Base-by-base conservation (phyloP, 2,329 filamentous ascomycete species). In the Rhynchosporium agropyri region DNA sequence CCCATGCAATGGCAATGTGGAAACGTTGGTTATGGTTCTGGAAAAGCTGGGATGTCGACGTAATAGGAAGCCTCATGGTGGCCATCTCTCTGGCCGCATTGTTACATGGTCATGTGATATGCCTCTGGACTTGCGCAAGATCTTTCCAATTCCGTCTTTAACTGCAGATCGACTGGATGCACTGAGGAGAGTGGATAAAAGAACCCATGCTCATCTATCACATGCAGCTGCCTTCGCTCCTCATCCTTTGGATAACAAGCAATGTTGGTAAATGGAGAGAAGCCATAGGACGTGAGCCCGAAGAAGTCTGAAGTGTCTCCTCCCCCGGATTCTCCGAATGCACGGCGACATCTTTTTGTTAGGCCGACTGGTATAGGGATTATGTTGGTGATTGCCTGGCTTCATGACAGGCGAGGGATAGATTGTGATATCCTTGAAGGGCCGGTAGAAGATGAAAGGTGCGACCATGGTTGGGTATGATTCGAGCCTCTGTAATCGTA, bases 111-210 rank as follows among this genome's bases (percentile, higher is more conserved):
- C 58, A 60, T 31, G 46, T 60, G 58, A 60, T 60, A 29, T 26
- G 33, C 29, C 46, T 20, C 10, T 31, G 29, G 43, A 31, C 42
- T 48, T 33, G 6, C 54, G 28, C 42, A 36, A 4, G 31, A 48
- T 56, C 42, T 49, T 50, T 63, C 58, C 48, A 49, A 58, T 29
- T 48, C 48, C 33, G 48, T 31, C 38, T 51, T 60, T 45, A 2
- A 3, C 36, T 45, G 58, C 46, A 51, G 38, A 15, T 33, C 45
- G 48, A 42, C 26, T 50, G 33, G 46, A 45, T 51, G 36, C n/a
- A 38, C 50, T 10, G 43, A 59, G 46, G 54, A 57, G 54, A 31
- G 38, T 57, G 54, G 54, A 12, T 57, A 57, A 57, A 43, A 10
- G 13, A 13, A 8, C 20, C 28, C 31, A 40, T 42, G 56, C 56